These are phyloP conservation scores for Paramecium biaurelia DNA, from an alignment of 73 alveolate species.

Conservation along the genomic window DNA sequence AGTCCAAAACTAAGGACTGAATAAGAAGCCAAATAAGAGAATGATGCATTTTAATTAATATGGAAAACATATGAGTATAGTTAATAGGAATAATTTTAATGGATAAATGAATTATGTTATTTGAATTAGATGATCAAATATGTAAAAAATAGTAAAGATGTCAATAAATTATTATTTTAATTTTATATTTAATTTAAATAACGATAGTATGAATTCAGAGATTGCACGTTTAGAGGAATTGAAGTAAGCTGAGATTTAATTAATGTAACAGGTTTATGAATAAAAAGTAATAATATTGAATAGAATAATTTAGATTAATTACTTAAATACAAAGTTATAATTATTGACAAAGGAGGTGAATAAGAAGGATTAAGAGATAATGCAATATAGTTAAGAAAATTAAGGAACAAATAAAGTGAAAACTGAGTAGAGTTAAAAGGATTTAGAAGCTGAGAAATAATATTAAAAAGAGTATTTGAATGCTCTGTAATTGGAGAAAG, in stretches of 20 bases:
- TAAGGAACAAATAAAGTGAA: background rate
- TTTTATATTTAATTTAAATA: background rate
- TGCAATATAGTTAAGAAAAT: background rate
- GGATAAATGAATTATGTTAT: too few relatives aligned
- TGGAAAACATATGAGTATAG: conserved; percentile 45
- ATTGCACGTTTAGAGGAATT: background rate
- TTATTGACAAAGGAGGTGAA: background rate
- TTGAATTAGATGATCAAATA: background rate
- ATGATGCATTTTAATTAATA: conserved; percentile 33
- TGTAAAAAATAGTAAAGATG: background rate
- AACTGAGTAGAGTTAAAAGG: background rate
- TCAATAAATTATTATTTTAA: background rate
- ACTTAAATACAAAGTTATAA: background rate
- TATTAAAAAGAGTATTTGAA: background rate
- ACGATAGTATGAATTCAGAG: background rate
- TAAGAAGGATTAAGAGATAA: background rate
- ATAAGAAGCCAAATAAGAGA: background rate
- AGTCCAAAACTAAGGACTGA: conserved; percentile 36
- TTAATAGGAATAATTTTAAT: background rate
- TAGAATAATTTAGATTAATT: background rate
- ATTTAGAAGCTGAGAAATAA: background rate
- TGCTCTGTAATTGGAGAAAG: background rate
- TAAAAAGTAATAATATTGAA: background rate
- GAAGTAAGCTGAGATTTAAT: background rate
- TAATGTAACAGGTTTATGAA: conserved; percentile 15